A percentile compares a stretch with the other conserved stretches of the same genome.
These are phyloP conservation scores for Arabidopsis hybrid DNA, from an alignment of 441 rosid genomes.

Conservation along the genomic window DNA sequence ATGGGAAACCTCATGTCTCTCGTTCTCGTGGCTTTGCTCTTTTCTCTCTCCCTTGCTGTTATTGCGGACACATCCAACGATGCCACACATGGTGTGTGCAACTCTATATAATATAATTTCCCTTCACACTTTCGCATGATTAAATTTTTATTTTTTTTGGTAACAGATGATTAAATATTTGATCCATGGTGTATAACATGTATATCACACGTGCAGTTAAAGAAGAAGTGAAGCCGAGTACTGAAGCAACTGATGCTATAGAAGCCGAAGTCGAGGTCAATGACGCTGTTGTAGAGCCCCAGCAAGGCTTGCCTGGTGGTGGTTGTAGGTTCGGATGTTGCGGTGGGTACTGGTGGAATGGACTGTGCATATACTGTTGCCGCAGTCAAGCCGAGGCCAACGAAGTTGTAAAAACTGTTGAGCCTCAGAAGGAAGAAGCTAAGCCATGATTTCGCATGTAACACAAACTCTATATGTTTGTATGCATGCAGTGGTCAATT, in stretches of 20 bases:
- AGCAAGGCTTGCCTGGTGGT: background rate
- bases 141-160: too few relatives aligned
- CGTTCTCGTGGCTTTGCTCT: conserved; percentile 34
- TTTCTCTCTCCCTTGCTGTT: conserved; percentile 35
- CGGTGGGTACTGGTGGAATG: too few relatives aligned
- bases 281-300: conserved; percentile 11
- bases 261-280: conserved; percentile 9
- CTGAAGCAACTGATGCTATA: conserved; percentile 35
- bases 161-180: conserved; percentile 1
- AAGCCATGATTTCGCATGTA: conserved; percentile 37
- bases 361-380: too few relatives aligned
- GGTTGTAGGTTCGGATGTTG: background rate
- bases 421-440: conserved; percentile 39
- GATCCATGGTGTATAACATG: conserved; percentile 9
- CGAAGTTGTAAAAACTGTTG: conserved; percentile 13
- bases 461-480: conserved; percentile 42
- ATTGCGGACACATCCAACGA: conserved; percentile 43
- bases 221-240: conserved; percentile 38
- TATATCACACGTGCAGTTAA: conserved; percentile 29
- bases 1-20: conserved; percentile 39
- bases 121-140: background rate
- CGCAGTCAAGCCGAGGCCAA: background rate
- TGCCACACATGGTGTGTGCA: conserved; percentile 33
- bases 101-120: conserved; percentile 1
- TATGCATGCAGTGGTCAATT: conserved; percentile 28